Percentiles rank a stretch among this genome's conserved stretches.
Evolutionary conservation across 2,329 filamentous ascomycete species (phyloP).

Genomic region (Ceratocystis destructans): DNA sequence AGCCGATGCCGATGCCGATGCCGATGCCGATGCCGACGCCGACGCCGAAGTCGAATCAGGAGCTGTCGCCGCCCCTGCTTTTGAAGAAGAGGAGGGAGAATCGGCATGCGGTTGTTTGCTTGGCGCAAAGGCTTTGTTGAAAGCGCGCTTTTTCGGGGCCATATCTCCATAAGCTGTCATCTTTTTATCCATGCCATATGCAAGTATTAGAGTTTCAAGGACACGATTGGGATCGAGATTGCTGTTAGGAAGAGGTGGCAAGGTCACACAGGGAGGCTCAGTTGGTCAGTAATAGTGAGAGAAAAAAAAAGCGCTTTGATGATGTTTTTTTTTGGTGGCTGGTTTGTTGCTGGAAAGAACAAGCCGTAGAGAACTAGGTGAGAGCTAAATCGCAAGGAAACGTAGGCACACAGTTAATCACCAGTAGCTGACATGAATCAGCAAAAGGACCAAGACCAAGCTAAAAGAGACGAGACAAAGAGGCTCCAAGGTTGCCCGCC

Average conservation of each 20-base stretch:
- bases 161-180: conserved; percentile 19
- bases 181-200: not conserved
- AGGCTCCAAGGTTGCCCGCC: not conserved
- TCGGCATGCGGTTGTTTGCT: conserved; percentile 9
- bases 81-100: conserved; percentile 10
- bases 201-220: not conserved
- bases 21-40: too few relatives aligned
- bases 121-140: conserved; percentile 18
- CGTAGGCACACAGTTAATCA: too few relatives aligned
- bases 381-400: too few relatives aligned
- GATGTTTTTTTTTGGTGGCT: not conserved
- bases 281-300: not conserved
- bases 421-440: too few relatives aligned
- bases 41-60: conserved; percentile 9
- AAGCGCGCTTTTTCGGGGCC: conserved; percentile 19
- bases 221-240: not conserved
- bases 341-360: not conserved
- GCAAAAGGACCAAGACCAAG: not conserved
- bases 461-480: not conserved
- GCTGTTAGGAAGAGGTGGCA: not conserved
- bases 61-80: not conserved
- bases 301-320: not conserved
- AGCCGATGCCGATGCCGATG: not conserved
- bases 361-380: too few relatives aligned
- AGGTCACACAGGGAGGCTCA: not conserved